Conservation (phyloP, 345 rosid species). For the Salix udensis region DNA sequence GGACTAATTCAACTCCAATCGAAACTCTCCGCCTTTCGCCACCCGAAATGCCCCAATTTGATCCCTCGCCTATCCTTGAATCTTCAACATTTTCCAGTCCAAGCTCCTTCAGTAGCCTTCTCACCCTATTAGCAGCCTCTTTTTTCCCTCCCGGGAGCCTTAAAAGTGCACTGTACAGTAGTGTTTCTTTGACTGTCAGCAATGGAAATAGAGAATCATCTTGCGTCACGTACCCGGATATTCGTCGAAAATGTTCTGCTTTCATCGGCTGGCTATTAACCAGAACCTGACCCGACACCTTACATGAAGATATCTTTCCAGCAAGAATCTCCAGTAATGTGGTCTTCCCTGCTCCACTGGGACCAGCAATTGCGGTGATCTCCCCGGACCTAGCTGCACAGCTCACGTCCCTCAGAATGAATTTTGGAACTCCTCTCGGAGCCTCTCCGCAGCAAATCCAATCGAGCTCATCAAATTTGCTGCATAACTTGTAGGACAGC, state of each 20-base stretch:
- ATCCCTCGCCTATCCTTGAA: slow-evolving; percentile 61
- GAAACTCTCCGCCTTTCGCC: slow-evolving; percentile 89
- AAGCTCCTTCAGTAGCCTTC: slow-evolving; percentile 56
- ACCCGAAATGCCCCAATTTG: slow-evolving; percentile 73
- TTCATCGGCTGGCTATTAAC: slow-evolving; percentile 58
- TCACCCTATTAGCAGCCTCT: slow-evolving; percentile 50
- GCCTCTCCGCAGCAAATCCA: slow-evolving; percentile 25
- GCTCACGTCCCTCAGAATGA: slow-evolving; percentile 54
- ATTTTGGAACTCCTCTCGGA: slow-evolving; percentile 25
- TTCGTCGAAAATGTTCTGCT: slow-evolving; percentile 47
- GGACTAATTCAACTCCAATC: slow-evolving; percentile 85
- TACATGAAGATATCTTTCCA: slow-evolving; percentile 44
- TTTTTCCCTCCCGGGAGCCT: slow-evolving; percentile 56
- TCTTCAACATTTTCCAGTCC: slow-evolving; percentile 59
- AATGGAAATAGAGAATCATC: slow-evolving; percentile 82
- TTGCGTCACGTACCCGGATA: slow-evolving; percentile 81
- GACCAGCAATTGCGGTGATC: slow-evolving; percentile 77
- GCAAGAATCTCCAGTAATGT: slow-evolving; percentile 85
- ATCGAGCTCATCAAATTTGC: slow-evolving; percentile 35
- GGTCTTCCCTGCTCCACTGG: slow-evolving; percentile 94
- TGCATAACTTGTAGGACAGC: slow-evolving; percentile 51
- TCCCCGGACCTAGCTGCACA: slow-evolving; percentile 65
- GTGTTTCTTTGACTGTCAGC: slow-evolving; percentile 81
- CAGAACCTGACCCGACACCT: slow-evolving; percentile 57
- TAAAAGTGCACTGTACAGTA: slow-evolving; percentile 69